These are phyloP conservation scores for Aquilaria agallochum DNA, from an alignment of 441 rosid genomes.

Conservation along the genomic window DNA sequence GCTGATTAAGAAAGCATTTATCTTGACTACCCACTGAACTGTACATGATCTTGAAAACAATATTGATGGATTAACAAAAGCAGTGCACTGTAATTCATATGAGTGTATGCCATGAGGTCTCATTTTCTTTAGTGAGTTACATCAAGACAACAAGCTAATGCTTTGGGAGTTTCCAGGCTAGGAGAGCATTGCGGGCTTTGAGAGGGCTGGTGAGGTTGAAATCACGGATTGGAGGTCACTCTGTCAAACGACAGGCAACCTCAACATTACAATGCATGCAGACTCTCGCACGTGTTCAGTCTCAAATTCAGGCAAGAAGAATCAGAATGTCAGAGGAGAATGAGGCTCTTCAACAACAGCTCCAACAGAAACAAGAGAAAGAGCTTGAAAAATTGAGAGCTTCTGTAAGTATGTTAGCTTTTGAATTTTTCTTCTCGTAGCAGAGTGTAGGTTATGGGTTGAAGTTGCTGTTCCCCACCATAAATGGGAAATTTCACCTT, in stretches of 20 bases:
- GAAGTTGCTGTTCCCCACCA: too few relatives aligned
- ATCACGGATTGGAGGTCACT: conserved; percentile 54
- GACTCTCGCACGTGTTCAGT: conserved; percentile 74
- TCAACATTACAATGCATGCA: conserved; percentile 76
- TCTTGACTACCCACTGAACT: too few relatives aligned
- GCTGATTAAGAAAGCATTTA: too few relatives aligned
- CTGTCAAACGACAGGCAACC: conserved; percentile 71
- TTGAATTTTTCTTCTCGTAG: not conserved
- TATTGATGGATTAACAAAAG: conserved; percentile 8
- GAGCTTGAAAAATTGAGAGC: conserved; percentile 43
- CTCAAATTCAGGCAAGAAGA: conserved; percentile 66
- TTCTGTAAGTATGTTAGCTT: conserved; percentile 31
- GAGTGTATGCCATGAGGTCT: not conserved
- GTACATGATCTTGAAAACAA: not conserved
- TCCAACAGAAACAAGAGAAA: conserved; percentile 52
- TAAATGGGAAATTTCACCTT: too few relatives aligned
- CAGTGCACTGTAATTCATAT: too few relatives aligned
- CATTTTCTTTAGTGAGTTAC: not conserved
- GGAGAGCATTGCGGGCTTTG: conserved; percentile 76
- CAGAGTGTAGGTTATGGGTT: too few relatives aligned
- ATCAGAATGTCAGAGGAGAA: conserved; percentile 73
- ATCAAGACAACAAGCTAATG: not conserved
- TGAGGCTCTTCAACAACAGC: conserved; percentile 52
- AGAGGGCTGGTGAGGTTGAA: conserved; percentile 77
- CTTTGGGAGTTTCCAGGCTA: conserved; percentile 39